Conservation (phyloP, 139 green algal genomes). For the Desmodesmus armatus region DNA sequence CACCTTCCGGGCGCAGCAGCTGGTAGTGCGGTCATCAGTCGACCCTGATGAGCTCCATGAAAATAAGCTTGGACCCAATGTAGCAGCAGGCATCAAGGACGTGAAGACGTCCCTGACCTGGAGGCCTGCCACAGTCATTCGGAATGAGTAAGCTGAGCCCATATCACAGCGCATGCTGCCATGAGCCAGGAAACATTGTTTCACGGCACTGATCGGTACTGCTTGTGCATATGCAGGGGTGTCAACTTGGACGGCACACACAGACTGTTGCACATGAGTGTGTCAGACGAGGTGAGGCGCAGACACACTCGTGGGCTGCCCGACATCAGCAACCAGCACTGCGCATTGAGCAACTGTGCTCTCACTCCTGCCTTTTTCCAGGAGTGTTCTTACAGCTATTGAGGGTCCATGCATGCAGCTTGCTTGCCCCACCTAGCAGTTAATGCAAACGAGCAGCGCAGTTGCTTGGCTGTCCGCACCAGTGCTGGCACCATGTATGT, state of each 20-base stretch:
- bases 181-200: neutral
- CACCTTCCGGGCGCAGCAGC: neutral
- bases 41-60: slow-evolving; percentile 48
- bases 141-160: slow-evolving; percentile 52
- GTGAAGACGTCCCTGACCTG: slow-evolving; percentile 46
- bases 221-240: slow-evolving; percentile 18
- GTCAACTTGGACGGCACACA: slow-evolving; percentile 54
- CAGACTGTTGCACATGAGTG: slow-evolving; percentile 49
- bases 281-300: slow-evolving; percentile 56
- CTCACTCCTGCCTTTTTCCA: too few relatives aligned
- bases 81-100: slow-evolving; percentile 45
- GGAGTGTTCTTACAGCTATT: too few relatives aligned
- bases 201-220: neutral
- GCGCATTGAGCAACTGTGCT: too few relatives aligned
- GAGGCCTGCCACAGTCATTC: slow-evolving; percentile 49
- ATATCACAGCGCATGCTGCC: too few relatives aligned
- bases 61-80: slow-evolving; percentile 58
- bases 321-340: neutral
- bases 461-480: neutral
- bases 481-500: neutral
- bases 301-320: neutral
- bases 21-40: neutral
- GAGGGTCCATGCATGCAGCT: too few relatives aligned
- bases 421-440: too few relatives aligned
- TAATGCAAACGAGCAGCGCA: too few relatives aligned